Base-by-base conservation (phyloP, 2,329 filamentous ascomycete genomes). In the Neocatenulostroma microsporum region DNA sequence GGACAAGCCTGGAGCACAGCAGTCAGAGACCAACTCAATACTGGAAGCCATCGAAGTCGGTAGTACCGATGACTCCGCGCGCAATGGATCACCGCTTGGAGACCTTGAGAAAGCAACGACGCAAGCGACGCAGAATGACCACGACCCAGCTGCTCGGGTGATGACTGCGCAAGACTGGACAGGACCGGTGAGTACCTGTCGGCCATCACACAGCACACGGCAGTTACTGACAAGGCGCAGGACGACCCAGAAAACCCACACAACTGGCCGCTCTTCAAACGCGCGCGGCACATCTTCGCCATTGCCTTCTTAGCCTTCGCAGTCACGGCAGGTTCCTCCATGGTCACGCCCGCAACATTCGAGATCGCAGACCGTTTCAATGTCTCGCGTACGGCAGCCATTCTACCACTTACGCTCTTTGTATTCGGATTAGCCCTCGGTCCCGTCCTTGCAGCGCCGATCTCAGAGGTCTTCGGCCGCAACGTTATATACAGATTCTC, bases 401-500 rank as follows among this genome's bases (percentile, higher is more conserved):
- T 82, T n/a, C 57, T 81, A 0, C 72, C 73, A 40, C 48, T 24
- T 1, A 70, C 77, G 0, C 53, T 78, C 5, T 82, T 78, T 53
- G 69, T 76, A 5, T 56, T 37, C 7, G 34, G 34, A 12, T 13
- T 37, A 15, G 34, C 17, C 3, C 25, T 37, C 5, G 34, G 34
- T 5, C 34, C 36, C 13, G 33, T 23, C 5, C 9, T 38, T 18
- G 84, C 80, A 67, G 82, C 82, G 2, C 83, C 83, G 1, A 62
- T 87, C 4, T 83, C 78, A 2, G 84, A 89, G 62, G 66, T 82
- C 24, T 75, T 70, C 48, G 84, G 84, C 24, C 74, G 84, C 19
- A 68, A 74, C 21, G 57, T 82, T 15, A 84, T 87, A 55, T 79
- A 78, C 40, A 58, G 84, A 46, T 78, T 82, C 57, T 77, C 76